Percentiles rank a stretch among this genome's conserved stretches.
These are phyloP conservation scores for Fallopia convolvulus DNA, from an alignment of 148 eudicot genomes.

Conservation along the genomic window DNA sequence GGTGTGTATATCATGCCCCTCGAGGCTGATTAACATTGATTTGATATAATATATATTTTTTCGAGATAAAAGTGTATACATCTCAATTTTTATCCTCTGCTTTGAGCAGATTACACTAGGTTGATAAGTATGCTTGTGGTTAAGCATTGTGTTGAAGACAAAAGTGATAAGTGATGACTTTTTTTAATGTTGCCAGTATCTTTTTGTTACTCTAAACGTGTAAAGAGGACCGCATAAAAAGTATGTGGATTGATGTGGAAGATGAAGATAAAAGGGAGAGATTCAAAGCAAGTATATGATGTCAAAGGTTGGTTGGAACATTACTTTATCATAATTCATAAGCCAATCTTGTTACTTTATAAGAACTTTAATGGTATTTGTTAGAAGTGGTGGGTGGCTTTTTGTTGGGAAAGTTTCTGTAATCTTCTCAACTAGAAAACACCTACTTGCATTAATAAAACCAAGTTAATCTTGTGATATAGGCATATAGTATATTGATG, in stretches of 20 bases:
- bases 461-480: not conserved
- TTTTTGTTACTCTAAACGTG: not conserved
- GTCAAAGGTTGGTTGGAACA: constrained; percentile 3
- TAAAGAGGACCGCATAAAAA: not conserved
- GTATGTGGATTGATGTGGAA: not conserved
- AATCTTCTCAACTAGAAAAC: constrained; percentile 1
- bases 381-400: constrained; percentile 4
- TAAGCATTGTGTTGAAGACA: not conserved
- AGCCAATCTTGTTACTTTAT: not conserved
- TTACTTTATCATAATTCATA: constrained; percentile 1
- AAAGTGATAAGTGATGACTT: not conserved
- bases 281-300: constrained; percentile 4
- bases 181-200: not conserved
- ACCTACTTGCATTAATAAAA: not conserved
- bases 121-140: not conserved
- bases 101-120: too few relatives aligned
- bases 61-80: too few relatives aligned
- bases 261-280: not conserved
- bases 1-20: too few relatives aligned
- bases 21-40: too few relatives aligned
- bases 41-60: too few relatives aligned
- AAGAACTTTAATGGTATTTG: not conserved
- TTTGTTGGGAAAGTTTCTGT: not conserved
- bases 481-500: not conserved
- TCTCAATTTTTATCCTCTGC: too few relatives aligned